Conservation (phyloP, 345 rosid genomes). For the Laguncularia racemosa region DNA sequence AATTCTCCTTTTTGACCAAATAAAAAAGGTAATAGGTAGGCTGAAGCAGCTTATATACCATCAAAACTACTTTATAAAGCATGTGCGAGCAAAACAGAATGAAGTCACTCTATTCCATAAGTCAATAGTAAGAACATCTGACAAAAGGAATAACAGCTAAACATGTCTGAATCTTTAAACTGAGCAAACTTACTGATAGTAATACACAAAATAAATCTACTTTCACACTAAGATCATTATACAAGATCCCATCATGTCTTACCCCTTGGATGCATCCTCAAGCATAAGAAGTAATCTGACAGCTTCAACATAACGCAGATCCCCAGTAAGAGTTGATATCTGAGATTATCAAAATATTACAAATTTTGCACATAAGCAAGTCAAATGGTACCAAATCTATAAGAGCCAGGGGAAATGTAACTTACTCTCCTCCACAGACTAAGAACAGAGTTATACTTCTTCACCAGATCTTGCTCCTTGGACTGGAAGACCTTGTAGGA, state of each 20-base stretch:
- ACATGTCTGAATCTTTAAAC: no score
- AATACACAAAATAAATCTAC: no score
- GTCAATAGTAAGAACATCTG: no score
- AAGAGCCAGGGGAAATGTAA: constrained; percentile 2
- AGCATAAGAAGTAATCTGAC: constrained; percentile 61
- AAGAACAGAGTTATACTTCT: constrained; percentile 75
- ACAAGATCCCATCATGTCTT: constrained; percentile 10
- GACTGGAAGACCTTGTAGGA: constrained; percentile 58
- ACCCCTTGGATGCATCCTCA: constrained; percentile 77
- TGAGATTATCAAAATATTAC: constrained; percentile 18
- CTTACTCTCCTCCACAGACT: constrained; percentile 95
- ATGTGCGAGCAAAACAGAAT: no score
- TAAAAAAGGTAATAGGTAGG: no score
- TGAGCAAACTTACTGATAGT: no score
- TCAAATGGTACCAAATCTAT: neutral
- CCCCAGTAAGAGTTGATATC: constrained; percentile 73
- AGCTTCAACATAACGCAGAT: constrained; percentile 73
- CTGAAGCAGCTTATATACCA: no score
- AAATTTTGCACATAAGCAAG: neutral
- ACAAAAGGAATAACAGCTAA: no score
- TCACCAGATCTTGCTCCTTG: constrained; percentile 67
- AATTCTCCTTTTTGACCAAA: no score
- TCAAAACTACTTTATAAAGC: no score
- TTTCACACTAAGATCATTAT: constrained; percentile 1
- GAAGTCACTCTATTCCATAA: no score